A percentile compares a stretch with the other conserved stretches of the same genome.
These are phyloP conservation scores for Paecilomyces dactylethromorphus DNA, from an alignment of 2,329 filamentous ascomycete species.

Conservation along the genomic window DNA sequence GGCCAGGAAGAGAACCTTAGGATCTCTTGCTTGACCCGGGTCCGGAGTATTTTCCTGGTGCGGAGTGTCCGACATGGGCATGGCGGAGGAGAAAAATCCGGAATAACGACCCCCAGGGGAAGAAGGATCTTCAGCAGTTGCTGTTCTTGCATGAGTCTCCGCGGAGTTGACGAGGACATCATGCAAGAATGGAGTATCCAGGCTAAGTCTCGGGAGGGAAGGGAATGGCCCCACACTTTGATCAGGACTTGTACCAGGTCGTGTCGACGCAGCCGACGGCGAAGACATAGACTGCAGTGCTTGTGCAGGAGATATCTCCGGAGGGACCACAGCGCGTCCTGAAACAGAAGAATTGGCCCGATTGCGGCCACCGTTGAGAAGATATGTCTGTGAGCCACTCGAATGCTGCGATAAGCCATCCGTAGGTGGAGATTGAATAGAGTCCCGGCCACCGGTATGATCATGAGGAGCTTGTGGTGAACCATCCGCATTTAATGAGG, in stretches of 20 bases:
- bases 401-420: conserved; percentile 21
- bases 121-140: conserved; percentile 14
- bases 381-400: conserved; percentile 13
- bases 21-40: conserved; percentile 31
- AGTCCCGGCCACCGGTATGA: conserved; percentile 60
- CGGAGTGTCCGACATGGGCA: conserved; percentile 67
- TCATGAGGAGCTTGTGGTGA: conserved; percentile 61
- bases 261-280: conserved; percentile 52
- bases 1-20: conserved; percentile 77
- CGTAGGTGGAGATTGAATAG: conserved; percentile 53
- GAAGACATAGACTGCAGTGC: conserved; percentile 42
- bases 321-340: conserved; percentile 40
- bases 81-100: conserved; percentile 77
- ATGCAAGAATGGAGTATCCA: conserved; percentile 40
- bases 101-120: conserved; percentile 55
- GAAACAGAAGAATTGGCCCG: conserved; percentile 52
- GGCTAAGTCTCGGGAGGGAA: conserved; percentile 35
- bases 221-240: conserved; percentile 25
- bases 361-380: conserved; percentile 35
- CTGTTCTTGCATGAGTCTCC: conserved; percentile 11
- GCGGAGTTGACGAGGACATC: conserved; percentile 30
- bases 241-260: conserved; percentile 33
- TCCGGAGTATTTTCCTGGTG: conserved; percentile 33
- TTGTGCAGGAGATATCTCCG: conserved; percentile 47
- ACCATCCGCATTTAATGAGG: conserved; percentile 57